Evolutionary conservation across 148 eudicot genomes (phyloP).

Genomic region (Silene conica): DNA sequence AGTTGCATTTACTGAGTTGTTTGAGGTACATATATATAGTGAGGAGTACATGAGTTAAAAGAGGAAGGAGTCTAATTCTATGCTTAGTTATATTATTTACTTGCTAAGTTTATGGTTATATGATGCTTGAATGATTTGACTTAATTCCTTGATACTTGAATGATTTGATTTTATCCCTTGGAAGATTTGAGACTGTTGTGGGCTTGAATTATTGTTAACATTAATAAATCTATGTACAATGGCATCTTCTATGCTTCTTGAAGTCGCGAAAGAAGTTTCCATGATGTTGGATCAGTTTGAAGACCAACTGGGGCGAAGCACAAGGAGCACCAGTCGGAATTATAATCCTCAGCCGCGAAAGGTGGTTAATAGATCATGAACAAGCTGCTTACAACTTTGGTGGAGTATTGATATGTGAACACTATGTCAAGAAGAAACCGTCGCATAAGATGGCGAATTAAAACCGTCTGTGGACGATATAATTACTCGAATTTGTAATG

Average conservation of each 20-base stretch:
- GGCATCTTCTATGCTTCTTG: constrained; percentile 17
- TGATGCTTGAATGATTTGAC: no score
- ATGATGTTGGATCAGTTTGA: constrained; percentile 13
- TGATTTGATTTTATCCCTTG: no score
- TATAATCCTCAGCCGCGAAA: constrained; percentile 6
- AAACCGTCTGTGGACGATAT: neutral
- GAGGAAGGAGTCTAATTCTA: no score
- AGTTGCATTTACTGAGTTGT: no score
- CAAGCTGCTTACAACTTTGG: constrained; percentile 16
- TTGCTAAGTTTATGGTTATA: no score
- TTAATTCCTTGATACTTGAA: no score
- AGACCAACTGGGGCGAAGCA: constrained; percentile 9
- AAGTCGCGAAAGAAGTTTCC: constrained; percentile 14
- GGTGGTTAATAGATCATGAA: neutral
- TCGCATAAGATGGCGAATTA: constrained; percentile 11
- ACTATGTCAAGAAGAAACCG: constrained; percentile 13
- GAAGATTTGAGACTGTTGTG: no score
- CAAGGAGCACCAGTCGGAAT: neutral
- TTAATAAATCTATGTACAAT: neutral
- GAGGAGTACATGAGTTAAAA: no score
- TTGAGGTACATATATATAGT: no score
- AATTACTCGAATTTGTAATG: neutral
- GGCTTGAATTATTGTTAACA: no score
- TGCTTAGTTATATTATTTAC: no score
- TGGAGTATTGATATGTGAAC: constrained; percentile 17